Evolutionary conservation across 2,329 filamentous ascomycete genomes (phyloP).

Genomic region (Pseudogymnoascus sp.): DNA sequence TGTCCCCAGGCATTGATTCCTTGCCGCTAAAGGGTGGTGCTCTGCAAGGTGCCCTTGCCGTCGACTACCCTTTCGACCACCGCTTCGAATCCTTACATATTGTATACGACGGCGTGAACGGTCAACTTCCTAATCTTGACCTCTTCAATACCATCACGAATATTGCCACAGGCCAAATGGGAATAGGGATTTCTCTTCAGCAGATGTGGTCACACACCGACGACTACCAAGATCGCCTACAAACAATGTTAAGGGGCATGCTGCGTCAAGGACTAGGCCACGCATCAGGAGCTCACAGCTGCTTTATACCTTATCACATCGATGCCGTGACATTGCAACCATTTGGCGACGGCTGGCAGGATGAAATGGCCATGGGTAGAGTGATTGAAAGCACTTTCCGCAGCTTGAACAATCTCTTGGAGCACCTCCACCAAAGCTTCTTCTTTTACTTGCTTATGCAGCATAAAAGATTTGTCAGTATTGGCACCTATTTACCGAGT

Average conservation of each 20-base stretch:
- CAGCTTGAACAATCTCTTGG: conserved; percentile 90
- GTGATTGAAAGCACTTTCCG: conserved; percentile 85
- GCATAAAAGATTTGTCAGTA: conserved; percentile 88
- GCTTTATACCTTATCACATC: conserved; percentile 95
- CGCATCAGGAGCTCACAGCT: conserved; percentile 83
- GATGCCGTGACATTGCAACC: conserved; percentile 92
- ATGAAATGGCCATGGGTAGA: conserved; percentile 91
- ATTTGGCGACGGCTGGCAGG: conserved; percentile 86
- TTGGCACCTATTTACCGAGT: conserved; percentile 91
- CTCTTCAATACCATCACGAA: conserved; percentile 88
- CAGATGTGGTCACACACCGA: conserved; percentile 73
- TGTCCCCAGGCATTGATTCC: conserved; percentile 59
- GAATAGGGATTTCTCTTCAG: conserved; percentile 74
- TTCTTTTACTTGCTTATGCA: conserved; percentile 98
- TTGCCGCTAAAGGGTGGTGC: conserved; percentile 87
- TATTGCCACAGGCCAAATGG: conserved; percentile 87
- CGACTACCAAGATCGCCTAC: conserved; percentile 70
- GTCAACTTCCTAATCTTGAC: conserved; percentile 90
- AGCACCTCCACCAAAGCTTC: conserved; percentile 97
- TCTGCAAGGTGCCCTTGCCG: conserved; percentile 83
- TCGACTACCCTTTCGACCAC: conserved; percentile 82
- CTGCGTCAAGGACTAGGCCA: conserved; percentile 82
- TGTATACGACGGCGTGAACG: conserved; percentile 91
- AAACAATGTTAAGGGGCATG: conserved; percentile 89
- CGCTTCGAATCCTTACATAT: conserved; percentile 84